Conservation (phyloP, 1,284 basidiomycete species). For the Stygiomarasmius scandens region DNA sequence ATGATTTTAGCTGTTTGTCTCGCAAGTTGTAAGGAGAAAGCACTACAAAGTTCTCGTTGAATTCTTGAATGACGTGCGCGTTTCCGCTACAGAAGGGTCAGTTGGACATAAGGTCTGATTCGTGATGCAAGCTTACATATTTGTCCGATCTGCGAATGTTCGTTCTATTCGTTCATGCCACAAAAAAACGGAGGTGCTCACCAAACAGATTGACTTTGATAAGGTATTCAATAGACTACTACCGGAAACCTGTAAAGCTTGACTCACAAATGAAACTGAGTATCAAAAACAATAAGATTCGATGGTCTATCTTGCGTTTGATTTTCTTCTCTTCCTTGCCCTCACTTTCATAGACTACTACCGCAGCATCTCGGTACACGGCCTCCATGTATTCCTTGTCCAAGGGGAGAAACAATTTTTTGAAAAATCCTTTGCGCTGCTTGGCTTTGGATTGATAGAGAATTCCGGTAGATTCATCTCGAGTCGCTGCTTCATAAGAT, state of each 20-base stretch:
- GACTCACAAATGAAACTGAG: constrained; percentile 37
- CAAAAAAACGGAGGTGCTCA: no score
- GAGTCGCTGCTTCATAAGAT: no score
- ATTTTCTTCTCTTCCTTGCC: constrained; percentile 48
- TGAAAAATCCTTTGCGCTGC: background rate
- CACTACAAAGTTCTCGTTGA: constrained; percentile 56
- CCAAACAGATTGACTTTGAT: no score
- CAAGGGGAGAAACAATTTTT: constrained; percentile 50
- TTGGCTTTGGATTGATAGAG: background rate
- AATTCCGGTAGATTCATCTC: no score
- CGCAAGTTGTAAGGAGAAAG: background rate
- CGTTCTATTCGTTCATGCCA: no score
- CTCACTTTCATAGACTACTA: constrained; percentile 45
- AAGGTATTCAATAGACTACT: no score
- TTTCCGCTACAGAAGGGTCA: constrained; percentile 60
- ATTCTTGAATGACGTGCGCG: constrained; percentile 50
- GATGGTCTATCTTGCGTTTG: constrained; percentile 48
- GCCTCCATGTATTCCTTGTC: constrained; percentile 48
- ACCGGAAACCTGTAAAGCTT: no score
- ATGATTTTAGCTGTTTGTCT: background rate
- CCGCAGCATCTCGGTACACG: constrained; percentile 51
- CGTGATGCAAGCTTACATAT: constrained; percentile 56
- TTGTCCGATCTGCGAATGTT: constrained; percentile 54
- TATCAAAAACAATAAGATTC: constrained; percentile 50
- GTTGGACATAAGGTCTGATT: no score